Conservation (phyloP, 371 early-diverging fungal species). For the Actinomortierella ambigua region DNA sequence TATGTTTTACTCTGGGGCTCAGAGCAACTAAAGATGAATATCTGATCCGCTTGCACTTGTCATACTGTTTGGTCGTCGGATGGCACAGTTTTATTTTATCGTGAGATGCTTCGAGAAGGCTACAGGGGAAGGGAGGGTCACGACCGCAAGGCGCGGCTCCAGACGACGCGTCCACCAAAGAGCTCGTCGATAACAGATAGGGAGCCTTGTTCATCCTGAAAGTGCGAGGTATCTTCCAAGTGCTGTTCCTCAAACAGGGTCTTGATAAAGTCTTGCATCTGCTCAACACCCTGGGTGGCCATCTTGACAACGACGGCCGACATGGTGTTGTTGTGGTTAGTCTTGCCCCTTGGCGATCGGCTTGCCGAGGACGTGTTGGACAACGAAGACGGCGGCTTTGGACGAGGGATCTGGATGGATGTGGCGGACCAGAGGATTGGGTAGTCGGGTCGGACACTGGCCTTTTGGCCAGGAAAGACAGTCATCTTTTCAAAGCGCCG, state of each 20-base stretch:
- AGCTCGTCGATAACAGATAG: conserved; percentile 35
- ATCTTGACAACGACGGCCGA: conserved; percentile 46
- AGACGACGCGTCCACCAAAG: conserved; percentile 40
- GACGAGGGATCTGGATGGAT: conserved; percentile 35
- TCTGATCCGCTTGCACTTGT: too few species aligned
- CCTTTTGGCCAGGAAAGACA: conserved; percentile 36
- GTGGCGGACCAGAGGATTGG: conserved; percentile 44
- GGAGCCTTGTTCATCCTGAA: conserved; percentile 1
- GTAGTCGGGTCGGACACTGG: conserved; percentile 34
- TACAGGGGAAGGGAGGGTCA: too few species aligned
- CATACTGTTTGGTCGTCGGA: too few species aligned
- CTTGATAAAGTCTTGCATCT: conserved; percentile 43
- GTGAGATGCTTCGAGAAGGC: too few species aligned
- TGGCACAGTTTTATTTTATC: too few species aligned
- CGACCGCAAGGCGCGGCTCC: conserved; percentile 36
- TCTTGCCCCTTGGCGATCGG: conserved; percentile 20
- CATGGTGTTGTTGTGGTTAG: conserved; percentile 17
- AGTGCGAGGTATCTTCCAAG: not conserved
- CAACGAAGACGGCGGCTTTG: conserved; percentile 12
- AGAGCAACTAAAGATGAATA: too few species aligned
- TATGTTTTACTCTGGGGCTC: too few species aligned
- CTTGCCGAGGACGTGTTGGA: not conserved
- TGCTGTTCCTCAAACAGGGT: conserved; percentile 37
- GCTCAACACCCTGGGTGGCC: conserved; percentile 42
- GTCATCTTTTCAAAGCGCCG: conserved; percentile 35